phyloP scores from a whole-genome alignment of 2,329 filamentous ascomycete genomes.

The Knoxdaviesia proteae region DNA sequence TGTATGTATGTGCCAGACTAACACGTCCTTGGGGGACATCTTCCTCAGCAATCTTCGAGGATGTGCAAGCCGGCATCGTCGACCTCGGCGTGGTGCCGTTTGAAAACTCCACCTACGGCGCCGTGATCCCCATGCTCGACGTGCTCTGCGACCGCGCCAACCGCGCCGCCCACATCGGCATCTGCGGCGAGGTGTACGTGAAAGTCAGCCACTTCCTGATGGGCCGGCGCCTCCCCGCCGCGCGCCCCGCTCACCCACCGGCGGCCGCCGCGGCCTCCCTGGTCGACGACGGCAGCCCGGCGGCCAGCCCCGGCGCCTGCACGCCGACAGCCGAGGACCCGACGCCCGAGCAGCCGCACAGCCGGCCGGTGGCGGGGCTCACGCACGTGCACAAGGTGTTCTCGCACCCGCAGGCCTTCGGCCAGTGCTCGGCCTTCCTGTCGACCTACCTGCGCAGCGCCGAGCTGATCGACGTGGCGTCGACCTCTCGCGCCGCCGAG shows the following conservation, averaged over 20 bases:
- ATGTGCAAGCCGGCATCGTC: constrained; percentile 45
- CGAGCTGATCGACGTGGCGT: constrained; percentile 68
- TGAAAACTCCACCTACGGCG: constrained; percentile 90
- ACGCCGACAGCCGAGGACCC: constrained; percentile 28
- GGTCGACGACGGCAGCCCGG: constrained; percentile 11
- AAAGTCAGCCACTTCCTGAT: constrained; percentile 77
- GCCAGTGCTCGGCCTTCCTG: constrained; percentile 68
- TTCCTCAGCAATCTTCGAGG: constrained; percentile 51
- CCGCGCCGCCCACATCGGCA: constrained; percentile 44
- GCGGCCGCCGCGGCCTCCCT: constrained; percentile 4
- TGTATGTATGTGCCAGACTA: no score
- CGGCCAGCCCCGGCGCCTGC: constrained; percentile 18
- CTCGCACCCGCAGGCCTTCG: constrained; percentile 89
- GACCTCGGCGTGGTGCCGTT: constrained; percentile 73
- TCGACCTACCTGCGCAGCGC: constrained; percentile 44
- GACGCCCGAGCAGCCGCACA: constrained; percentile 17
- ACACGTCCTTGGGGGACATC: no score
- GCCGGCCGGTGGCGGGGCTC: constrained; percentile 28
- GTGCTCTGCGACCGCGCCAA: constrained; percentile 56
- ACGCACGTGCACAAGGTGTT: constrained; percentile 55
- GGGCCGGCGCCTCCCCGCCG: constrained; percentile 21
- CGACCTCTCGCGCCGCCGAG: constrained; percentile 69
- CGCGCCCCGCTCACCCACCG: constrained; percentile 3
- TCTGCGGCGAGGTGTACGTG: constrained; percentile 71
- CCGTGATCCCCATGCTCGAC: constrained; percentile 77